A percentile compares a stretch with the other conserved stretches of the same genome.
Evolutionary conservation across 1,284 basidiomycete genomes (phyloP).

Genomic region (Trametes polyzona): DNA sequence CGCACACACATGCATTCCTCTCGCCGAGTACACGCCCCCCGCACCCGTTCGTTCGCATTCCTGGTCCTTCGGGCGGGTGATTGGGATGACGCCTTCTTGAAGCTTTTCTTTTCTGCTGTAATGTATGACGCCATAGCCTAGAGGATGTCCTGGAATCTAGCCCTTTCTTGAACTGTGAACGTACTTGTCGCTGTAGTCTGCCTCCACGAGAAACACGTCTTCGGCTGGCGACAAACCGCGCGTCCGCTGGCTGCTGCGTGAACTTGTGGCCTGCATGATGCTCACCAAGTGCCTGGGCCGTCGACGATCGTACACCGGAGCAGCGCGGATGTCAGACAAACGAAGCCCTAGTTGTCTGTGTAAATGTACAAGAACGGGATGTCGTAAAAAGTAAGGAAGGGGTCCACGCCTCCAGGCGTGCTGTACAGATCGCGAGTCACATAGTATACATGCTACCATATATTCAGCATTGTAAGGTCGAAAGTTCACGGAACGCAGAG

Average conservation of each 20-base stretch:
- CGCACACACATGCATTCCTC: background rate
- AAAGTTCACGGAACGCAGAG: background rate
- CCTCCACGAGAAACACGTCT: too few relatives aligned
- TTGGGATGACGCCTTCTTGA: background rate
- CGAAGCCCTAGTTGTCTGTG: too few relatives aligned
- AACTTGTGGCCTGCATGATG: too few relatives aligned
- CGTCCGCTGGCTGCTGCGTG: too few relatives aligned
- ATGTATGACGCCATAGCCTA: background rate
- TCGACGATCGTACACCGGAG: too few relatives aligned
- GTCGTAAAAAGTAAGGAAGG: too few relatives aligned
- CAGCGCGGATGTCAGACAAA: too few relatives aligned
- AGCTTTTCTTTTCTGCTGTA: background rate
- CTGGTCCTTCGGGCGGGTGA: background rate
- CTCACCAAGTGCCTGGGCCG: too few relatives aligned
- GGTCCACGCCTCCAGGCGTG: background rate
- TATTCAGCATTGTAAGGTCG: constrained; percentile 8
- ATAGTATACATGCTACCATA: constrained; percentile 10
- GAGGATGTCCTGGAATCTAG: background rate
- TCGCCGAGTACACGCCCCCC: background rate
- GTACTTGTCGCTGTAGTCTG: too few relatives aligned
- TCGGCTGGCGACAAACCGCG: too few relatives aligned
- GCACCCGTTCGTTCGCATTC: background rate
- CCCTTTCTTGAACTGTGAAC: background rate
- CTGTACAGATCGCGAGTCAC: background rate
- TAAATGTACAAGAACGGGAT: too few relatives aligned